A percentile compares a stretch with the other conserved stretches of the same genome.
phyloP scores from a whole-genome alignment of 1,139 yeast species.

The Zygoascus meyerae region DNA sequence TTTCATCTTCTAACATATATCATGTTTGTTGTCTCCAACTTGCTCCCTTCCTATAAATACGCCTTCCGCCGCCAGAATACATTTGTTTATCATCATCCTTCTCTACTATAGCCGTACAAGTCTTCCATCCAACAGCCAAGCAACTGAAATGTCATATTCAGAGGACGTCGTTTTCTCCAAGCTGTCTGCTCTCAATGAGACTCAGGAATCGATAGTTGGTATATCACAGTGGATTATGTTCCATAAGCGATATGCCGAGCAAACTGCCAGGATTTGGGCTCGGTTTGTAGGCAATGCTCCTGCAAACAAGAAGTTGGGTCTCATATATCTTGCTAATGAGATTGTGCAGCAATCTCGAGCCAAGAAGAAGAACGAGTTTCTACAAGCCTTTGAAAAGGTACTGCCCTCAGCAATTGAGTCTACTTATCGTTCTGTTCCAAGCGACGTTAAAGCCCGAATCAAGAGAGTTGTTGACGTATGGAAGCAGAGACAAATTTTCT shows the following conservation, averaged over 20 bases:
- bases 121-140: background rate
- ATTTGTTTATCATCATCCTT: too few relatives aligned
- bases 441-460: constrained; percentile 47
- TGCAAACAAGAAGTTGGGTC: constrained; percentile 47
- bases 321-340: constrained; percentile 74
- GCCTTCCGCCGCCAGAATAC: too few relatives aligned
- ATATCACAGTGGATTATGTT: constrained; percentile 80
- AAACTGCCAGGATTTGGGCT: constrained; percentile 61
- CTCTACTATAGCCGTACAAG: too few relatives aligned
- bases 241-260: constrained; percentile 61
- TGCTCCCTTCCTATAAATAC: too few relatives aligned
- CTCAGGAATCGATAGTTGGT: constrained; percentile 78
- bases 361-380: constrained; percentile 54
- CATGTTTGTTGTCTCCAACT: background rate
- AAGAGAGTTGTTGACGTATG: constrained; percentile 66
- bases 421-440: constrained; percentile 30
- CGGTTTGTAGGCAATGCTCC: constrained; percentile 38
- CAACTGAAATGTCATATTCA: constrained; percentile 51
- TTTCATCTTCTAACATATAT: background rate
- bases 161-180: constrained; percentile 51
- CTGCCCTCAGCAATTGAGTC: constrained; percentile 35
- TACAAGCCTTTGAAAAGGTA: constrained; percentile 48
- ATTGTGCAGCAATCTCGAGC: constrained; percentile 77
- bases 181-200: constrained; percentile 58
- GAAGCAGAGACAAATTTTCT: constrained; percentile 61